These are phyloP conservation scores for Jacaranda copaia DNA, from an alignment of 257 asterid genomes.

Conservation along the genomic window DNA sequence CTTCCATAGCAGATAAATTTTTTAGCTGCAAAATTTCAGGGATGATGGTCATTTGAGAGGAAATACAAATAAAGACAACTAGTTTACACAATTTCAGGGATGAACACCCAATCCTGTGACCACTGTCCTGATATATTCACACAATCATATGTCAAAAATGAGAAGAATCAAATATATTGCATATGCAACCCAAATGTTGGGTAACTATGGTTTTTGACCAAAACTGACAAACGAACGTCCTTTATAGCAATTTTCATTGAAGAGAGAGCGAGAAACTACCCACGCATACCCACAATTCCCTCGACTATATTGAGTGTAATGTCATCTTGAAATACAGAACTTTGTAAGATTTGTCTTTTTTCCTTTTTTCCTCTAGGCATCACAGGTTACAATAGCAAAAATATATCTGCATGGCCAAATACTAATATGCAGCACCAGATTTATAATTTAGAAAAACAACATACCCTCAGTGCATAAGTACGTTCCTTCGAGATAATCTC, in stretches of 20 bases:
- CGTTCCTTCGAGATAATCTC: slow-evolving; percentile 80
- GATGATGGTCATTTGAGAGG: slow-evolving; percentile 21
- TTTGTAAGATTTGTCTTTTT: background rate
- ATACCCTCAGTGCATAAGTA: slow-evolving; percentile 77
- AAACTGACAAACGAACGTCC: background rate
- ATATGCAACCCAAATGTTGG: background rate
- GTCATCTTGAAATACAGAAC: slow-evolving; percentile 9
- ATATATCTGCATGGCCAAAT: slow-evolving; percentile 14
- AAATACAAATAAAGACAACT: background rate
- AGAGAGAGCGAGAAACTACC: slow-evolving; percentile 16
- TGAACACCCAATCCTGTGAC: background rate
- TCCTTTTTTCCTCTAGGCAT: background rate
- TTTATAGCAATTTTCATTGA: background rate
- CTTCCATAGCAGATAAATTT: slow-evolving; percentile 95
- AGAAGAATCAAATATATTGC: background rate
- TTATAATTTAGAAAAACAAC: slow-evolving; percentile 29
- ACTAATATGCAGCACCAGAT: slow-evolving; percentile 9
- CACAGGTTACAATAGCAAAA: background rate
- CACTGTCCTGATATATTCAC: background rate
- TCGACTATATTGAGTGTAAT: background rate
- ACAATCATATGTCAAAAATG: slow-evolving; percentile 3
- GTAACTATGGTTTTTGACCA: background rate
- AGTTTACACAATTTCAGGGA: background rate
- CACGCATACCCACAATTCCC: slow-evolving; percentile 9
- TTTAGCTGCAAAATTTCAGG: slow-evolving; percentile 67